These are phyloP conservation scores for Malbranchea cinnamomea DNA, from an alignment of 2,329 filamentous ascomycete genomes.

Conservation along the genomic window DNA sequence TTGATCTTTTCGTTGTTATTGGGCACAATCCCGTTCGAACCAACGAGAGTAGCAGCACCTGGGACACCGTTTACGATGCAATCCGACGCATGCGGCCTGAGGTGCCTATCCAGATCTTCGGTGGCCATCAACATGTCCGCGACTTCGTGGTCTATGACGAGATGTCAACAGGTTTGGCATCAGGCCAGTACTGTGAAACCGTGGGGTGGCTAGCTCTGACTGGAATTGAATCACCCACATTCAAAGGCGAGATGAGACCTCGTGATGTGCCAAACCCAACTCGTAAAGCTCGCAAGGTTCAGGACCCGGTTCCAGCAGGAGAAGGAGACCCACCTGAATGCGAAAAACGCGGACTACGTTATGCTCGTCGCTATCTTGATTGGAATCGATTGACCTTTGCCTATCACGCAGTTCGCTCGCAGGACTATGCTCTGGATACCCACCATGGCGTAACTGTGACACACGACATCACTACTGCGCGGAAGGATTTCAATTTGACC, in stretches of 20 bases:
- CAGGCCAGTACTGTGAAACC: slow-evolving; percentile 53
- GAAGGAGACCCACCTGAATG: not conserved
- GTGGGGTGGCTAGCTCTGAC: slow-evolving; percentile 52
- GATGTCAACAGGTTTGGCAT: slow-evolving; percentile 45
- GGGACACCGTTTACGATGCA: slow-evolving; percentile 38
- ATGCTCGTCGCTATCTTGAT: slow-evolving; percentile 50
- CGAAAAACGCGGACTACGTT: slow-evolving; percentile 15
- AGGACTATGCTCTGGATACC: slow-evolving; percentile 35
- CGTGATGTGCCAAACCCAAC: slow-evolving; percentile 30
- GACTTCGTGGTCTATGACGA: slow-evolving; percentile 51
- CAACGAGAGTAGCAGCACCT: slow-evolving; percentile 26
- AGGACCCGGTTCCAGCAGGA: not conserved
- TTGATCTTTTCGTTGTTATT: slow-evolving; percentile 49
- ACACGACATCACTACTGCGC: slow-evolving; percentile 34
- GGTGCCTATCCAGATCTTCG: slow-evolving; percentile 50
- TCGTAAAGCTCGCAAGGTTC: slow-evolving; percentile 19
- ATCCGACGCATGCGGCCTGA: slow-evolving; percentile 43
- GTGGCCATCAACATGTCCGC: slow-evolving; percentile 49
- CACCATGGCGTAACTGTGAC: slow-evolving; percentile 33
- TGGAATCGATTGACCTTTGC: slow-evolving; percentile 53
- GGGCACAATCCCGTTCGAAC: slow-evolving; percentile 47
- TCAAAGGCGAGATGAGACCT: slow-evolving; percentile 27
- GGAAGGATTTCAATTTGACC: slow-evolving; percentile 41
- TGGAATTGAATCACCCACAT: slow-evolving; percentile 38
- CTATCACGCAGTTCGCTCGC: slow-evolving; percentile 43